Percentiles rank a stretch among this genome's conserved stretches.
These are phyloP conservation scores for Eucommia ulmoides DNA, from an alignment of 257 asterid species.

Conservation along the genomic window DNA sequence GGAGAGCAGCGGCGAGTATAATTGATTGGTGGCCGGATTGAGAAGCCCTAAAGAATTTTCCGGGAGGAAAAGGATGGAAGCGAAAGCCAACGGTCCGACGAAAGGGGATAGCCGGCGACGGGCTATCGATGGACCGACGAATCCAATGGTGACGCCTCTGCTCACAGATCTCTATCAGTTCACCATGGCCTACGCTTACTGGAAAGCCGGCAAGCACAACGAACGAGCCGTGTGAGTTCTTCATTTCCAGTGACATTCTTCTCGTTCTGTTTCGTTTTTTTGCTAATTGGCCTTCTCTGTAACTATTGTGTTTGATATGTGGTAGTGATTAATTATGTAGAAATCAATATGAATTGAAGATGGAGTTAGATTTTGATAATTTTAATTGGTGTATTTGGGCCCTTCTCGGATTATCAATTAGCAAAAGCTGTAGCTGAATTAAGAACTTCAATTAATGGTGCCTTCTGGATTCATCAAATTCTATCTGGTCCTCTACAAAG, in stretches of 20 bases:
- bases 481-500: no score
- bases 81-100: conserved; percentile 31
- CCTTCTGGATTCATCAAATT: no score
- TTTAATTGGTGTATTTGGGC: not conserved
- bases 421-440: no score
- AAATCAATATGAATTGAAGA: not conserved
- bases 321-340: no score
- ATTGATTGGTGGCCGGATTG: no score
- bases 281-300: no score
- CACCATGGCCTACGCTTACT: conserved; percentile 97
- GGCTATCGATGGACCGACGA: conserved; percentile 53
- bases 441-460: no score
- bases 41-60: conserved; percentile 14
- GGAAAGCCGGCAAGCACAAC: conserved; percentile 87
- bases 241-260: not conserved
- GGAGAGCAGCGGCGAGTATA: no score
- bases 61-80: conserved; percentile 23
- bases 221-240: conserved; percentile 85
- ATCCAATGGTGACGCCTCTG: conserved; percentile 96
- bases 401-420: no score
- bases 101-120: conserved; percentile 12
- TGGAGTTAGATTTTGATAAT: not conserved
- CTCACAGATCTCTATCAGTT: conserved; percentile 97
- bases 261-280: not conserved
- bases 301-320: no score